phyloP scores from a whole-genome alignment of 495 filamentous ascomycete species.

The Neurospora sp. region DNA sequence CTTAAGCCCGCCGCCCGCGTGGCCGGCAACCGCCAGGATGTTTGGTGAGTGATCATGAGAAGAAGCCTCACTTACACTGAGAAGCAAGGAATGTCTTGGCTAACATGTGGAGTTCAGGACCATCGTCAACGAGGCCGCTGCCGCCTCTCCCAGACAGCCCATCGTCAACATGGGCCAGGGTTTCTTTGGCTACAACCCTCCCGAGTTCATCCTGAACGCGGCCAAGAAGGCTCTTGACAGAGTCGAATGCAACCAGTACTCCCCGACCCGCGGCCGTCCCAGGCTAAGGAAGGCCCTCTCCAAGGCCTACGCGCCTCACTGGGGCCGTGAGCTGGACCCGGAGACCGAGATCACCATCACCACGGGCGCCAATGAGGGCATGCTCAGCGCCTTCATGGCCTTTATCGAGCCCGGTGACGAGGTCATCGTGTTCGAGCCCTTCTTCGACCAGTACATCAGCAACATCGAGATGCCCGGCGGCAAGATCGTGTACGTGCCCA shows the following conservation, averaged over 20 bases:
- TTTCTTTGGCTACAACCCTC: conserved; percentile 98
- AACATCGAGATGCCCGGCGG: conserved; percentile 98
- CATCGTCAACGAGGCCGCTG: conserved; percentile 86
- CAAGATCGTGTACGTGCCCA: conserved; percentile 83
- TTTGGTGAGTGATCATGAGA: conserved; percentile 53
- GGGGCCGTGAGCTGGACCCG: conserved; percentile 68
- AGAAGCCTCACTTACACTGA: neutral
- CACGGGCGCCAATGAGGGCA: conserved; percentile 93
- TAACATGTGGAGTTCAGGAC: conserved; percentile 44
- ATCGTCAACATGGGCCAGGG: conserved; percentile 95
- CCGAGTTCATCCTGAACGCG: conserved; percentile 80
- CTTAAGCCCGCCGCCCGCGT: conserved; percentile 68
- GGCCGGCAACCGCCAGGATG: conserved; percentile 77
- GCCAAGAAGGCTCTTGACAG: conserved; percentile 79
- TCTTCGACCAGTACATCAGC: conserved; percentile 97
- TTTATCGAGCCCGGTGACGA: conserved; percentile 93
- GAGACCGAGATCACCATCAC: conserved; percentile 91
- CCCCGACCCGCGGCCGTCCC: conserved; percentile 86
- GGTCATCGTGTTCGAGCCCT: conserved; percentile 96
- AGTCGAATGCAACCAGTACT: conserved; percentile 99
- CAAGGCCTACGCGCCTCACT: conserved; percentile 78
- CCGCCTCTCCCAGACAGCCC: conserved; percentile 75
- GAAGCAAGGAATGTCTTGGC: neutral
- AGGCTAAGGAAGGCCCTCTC: conserved; percentile 85
- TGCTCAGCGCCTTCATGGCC: conserved; percentile 94